phyloP scores from a whole-genome alignment of 2,329 filamentous ascomycete species.

The Hypoxylon sp. region DNA sequence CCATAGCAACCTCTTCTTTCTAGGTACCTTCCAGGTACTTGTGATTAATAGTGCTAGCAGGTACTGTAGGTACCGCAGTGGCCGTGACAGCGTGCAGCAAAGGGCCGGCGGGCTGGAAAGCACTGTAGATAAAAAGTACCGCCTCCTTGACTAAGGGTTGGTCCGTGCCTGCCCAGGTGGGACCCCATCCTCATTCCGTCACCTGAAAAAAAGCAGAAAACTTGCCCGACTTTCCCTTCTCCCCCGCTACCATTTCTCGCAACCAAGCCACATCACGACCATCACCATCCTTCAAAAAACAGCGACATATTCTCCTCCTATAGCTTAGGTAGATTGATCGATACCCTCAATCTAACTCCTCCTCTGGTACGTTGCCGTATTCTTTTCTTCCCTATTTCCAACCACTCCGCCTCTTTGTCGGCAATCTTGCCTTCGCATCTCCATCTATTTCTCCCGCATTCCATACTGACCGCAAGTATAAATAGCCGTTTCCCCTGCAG shows the following conservation, averaged over 20 bases:
- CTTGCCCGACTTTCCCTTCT: conserved; percentile 36
- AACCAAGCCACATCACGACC: conserved; percentile 12
- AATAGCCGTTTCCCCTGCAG: conserved; percentile 37
- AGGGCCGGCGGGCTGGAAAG: no score
- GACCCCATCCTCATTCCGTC: conserved; percentile 35
- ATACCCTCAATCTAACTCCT: neutral
- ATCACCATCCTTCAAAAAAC: conserved; percentile 7
- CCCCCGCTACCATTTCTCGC: conserved; percentile 34
- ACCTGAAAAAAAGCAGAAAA: conserved; percentile 38
- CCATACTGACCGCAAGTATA: conserved; percentile 41
- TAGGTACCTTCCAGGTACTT: no score
- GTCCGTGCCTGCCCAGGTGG: conserved; percentile 19
- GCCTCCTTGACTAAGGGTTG: conserved; percentile 8
- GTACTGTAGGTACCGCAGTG: no score
- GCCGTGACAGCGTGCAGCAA: no score
- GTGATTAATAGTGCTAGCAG: no score
- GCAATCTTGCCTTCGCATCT: conserved; percentile 19
- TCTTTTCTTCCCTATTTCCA: neutral
- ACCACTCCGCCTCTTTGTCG: conserved; percentile 3
- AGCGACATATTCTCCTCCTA: conserved; percentile 16
- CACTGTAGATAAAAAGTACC: no score
- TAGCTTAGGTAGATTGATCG: conserved; percentile 10
- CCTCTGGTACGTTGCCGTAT: conserved; percentile 19
- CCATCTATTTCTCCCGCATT: conserved; percentile 40
- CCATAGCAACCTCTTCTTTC: conserved; percentile 12